These are phyloP conservation scores for Neonectria magnoliae DNA, from an alignment of 2,329 filamentous ascomycete species.

Conservation along the genomic window DNA sequence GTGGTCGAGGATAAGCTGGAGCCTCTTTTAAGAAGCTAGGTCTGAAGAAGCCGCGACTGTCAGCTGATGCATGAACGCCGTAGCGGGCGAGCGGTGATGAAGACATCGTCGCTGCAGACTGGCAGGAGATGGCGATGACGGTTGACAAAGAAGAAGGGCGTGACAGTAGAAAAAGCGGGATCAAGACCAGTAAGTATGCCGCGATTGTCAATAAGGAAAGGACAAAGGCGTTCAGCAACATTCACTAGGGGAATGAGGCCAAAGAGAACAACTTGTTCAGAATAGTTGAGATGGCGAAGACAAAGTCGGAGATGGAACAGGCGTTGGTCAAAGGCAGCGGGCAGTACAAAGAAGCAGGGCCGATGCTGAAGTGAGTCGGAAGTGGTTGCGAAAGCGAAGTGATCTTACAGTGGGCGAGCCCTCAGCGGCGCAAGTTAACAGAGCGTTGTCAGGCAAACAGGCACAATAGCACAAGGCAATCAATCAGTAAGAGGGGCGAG, in stretches of 20 bases:
- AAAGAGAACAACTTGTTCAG: not conserved
- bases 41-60: conserved; percentile 13
- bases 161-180: not conserved
- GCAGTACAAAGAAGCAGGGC: not conserved
- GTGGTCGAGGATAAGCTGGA: conserved; percentile 3
- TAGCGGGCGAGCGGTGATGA: conserved; percentile 10
- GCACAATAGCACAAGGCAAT: not conserved
- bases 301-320: not conserved
- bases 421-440: not conserved
- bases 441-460: not conserved
- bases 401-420: conserved; percentile 14
- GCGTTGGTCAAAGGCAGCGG: not conserved
- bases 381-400: not conserved
- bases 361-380: conserved; percentile 2
- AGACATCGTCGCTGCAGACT: conserved; percentile 1
- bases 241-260: not conserved
- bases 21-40: not conserved
- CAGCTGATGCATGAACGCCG: conserved; percentile 6
- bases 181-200: not conserved
- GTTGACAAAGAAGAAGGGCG: conserved; percentile 11
- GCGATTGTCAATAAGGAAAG: not conserved
- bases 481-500: conserved; percentile 6
- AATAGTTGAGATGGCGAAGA: not conserved
- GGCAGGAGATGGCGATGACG: not conserved
- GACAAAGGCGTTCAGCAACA: not conserved